phyloP scores from a whole-genome alignment of 208 protist genomes.

The Novymonas esmeraldas region DNA sequence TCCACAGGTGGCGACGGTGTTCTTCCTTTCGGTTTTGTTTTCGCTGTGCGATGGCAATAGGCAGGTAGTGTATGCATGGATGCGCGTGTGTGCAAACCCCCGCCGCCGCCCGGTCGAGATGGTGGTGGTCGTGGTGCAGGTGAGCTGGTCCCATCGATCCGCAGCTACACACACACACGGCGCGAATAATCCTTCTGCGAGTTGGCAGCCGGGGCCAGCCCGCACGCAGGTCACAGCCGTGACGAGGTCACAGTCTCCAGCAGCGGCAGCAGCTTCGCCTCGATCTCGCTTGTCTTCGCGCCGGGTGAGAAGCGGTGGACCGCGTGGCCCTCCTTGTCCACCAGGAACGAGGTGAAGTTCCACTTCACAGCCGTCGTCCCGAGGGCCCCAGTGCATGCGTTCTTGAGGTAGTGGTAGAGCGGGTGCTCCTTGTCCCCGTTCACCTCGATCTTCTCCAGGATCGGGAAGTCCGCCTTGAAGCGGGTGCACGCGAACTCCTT shows the following conservation, averaged over 20 bases:
- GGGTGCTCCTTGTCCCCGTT: slow-evolving; percentile 83
- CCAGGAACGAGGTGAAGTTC: slow-evolving; percentile 95
- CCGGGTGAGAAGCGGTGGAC: slow-evolving; percentile 78
- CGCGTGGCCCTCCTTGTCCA: slow-evolving; percentile 68
- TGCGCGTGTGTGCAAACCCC: too few species aligned
- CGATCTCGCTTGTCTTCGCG: slow-evolving; percentile 47
- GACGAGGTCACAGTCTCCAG: slow-evolving; percentile 10
- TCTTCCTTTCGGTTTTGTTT: too few species aligned
- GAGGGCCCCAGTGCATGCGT: slow-evolving; percentile 46
- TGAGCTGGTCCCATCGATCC: too few species aligned
- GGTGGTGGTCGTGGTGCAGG: too few species aligned
- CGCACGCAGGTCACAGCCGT: neutral
- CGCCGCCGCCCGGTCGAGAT: too few species aligned
- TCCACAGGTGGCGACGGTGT: too few species aligned
- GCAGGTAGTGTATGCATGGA: too few species aligned
- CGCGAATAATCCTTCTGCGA: too few species aligned
- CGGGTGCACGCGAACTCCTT: slow-evolving; percentile 67
- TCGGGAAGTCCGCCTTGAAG: slow-evolving; percentile 71
- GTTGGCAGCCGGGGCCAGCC: too few species aligned
- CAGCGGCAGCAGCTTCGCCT: slow-evolving; percentile 64
- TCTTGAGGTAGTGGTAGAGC: slow-evolving; percentile 88
- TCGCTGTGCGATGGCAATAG: too few species aligned
- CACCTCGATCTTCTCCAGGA: slow-evolving; percentile 91
- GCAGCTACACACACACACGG: too few species aligned
- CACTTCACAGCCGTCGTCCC: slow-evolving; percentile 87